Conservation (phyloP, 2,329 filamentous ascomycete species). For the Claviceps africana region DNA sequence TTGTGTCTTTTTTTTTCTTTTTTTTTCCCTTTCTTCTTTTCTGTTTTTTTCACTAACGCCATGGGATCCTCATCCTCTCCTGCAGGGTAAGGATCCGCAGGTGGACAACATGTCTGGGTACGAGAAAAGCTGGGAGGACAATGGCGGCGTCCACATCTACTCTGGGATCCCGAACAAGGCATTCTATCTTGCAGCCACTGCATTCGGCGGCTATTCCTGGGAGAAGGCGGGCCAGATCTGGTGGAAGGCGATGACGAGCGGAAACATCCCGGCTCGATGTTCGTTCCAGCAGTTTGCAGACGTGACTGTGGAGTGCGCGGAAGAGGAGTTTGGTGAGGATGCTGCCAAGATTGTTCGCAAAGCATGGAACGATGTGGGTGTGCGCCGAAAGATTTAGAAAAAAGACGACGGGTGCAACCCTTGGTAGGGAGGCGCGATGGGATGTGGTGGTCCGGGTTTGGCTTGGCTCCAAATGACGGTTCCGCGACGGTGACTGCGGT, state of each 20-base stretch:
- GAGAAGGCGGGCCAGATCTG: constrained; percentile 39
- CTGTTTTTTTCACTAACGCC: background rate
- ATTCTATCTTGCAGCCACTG: constrained; percentile 34
- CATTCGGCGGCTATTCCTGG: constrained; percentile 39
- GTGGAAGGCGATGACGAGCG: constrained; percentile 35
- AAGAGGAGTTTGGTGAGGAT: constrained; percentile 27
- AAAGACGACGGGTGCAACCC: constrained; percentile 4
- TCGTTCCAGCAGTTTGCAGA: constrained; percentile 36
- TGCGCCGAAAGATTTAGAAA: constrained; percentile 15
- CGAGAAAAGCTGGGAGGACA: constrained; percentile 27
- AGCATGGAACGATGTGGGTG: constrained; percentile 35
- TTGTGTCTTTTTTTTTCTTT: background rate
- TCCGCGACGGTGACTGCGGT: background rate
- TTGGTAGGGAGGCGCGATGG: constrained; percentile 1
- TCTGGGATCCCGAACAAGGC: constrained; percentile 45
- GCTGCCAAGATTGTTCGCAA: constrained; percentile 29
- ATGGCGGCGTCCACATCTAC: constrained; percentile 40
- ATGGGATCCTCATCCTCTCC: background rate
- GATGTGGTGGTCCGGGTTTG: background rate
- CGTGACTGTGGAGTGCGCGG: constrained; percentile 31
- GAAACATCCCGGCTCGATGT: constrained; percentile 25
- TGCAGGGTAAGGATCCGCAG: constrained; percentile 38
- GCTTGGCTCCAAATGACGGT: background rate
- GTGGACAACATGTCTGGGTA: constrained; percentile 33
- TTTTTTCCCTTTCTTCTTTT: too few relatives aligned